Percentiles rank a stretch among this genome's conserved stretches.
These are phyloP conservation scores for Trichosporon inkin DNA, from an alignment of 1,284 basidiomycete species.

Conservation along the genomic window DNA sequence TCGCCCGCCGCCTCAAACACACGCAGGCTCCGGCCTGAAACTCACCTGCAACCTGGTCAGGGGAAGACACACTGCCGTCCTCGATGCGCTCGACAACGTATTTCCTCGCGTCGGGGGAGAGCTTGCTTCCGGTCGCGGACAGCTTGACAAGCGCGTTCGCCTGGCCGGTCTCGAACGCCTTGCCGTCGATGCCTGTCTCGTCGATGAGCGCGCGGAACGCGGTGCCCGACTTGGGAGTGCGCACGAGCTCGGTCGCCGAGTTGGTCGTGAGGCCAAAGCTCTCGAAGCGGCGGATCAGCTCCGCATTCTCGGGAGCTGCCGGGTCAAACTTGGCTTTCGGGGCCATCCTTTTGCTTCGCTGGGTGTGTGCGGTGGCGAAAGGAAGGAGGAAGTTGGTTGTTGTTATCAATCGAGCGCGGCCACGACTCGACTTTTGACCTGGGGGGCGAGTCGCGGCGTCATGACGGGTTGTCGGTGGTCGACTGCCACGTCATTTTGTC, in stretches of 20 bases:
- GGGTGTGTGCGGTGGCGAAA: not conserved
- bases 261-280: slow-evolving; percentile 71
- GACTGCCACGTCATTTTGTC: slow-evolving; percentile 1
- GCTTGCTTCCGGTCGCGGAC: slow-evolving; percentile 63
- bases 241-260: slow-evolving; percentile 77
- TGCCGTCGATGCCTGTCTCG: slow-evolving; percentile 55
- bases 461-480: not conserved
- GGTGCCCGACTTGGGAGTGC: slow-evolving; percentile 68
- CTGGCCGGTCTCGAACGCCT: slow-evolving; percentile 70
- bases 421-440: slow-evolving; percentile 7
- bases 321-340: slow-evolving; percentile 55
- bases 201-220: slow-evolving; percentile 70
- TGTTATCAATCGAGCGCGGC: not conserved
- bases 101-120: slow-evolving; percentile 59
- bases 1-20: not conserved
- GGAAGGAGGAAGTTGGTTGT: not conserved
- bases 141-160: slow-evolving; percentile 69
- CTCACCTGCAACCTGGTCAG: slow-evolving; percentile 83
- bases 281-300: slow-evolving; percentile 66
- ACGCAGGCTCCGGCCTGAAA: slow-evolving; percentile 14
- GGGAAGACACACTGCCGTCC: slow-evolving; percentile 67
- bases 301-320: slow-evolving; percentile 51
- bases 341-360: slow-evolving; percentile 42
- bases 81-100: slow-evolving; percentile 69
- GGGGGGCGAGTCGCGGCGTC: not conserved